These are phyloP conservation scores for Fraxinus sp. DNA, from an alignment of 305 asterid genomes.

Conservation along the genomic window DNA sequence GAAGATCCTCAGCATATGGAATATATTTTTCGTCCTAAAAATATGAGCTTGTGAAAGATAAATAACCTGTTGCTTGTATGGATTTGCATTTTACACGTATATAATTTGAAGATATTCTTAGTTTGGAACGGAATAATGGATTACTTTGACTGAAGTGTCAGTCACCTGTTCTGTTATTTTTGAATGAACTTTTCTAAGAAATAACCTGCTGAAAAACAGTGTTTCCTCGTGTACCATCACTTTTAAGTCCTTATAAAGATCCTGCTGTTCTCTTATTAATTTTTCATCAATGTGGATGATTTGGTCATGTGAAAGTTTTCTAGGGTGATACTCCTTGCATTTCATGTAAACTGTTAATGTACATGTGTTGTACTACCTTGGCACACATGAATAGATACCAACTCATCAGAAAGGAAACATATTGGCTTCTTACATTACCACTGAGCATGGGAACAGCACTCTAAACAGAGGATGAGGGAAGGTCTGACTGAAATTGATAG, in stretches of 20 bases:
- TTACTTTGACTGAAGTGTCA: neutral
- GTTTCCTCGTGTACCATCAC: neutral
- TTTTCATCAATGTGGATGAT: neutral
- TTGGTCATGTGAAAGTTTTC: neutral
- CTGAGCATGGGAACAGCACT: neutral
- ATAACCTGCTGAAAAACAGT: neutral
- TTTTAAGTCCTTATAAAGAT: neutral
- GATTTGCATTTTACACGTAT: neutral
- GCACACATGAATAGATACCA: neutral
- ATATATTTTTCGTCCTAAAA: neutral
- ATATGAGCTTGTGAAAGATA: neutral
- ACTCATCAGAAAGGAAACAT: neutral
- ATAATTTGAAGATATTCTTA: neutral
- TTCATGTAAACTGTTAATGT: neutral
- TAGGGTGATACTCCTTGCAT: neutral
- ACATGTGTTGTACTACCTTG: neutral
- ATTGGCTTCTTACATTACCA: neutral
- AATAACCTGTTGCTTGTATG: neutral
- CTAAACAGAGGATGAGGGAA: neutral
- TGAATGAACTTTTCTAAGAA: neutral
- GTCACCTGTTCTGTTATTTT: neutral
- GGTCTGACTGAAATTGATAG: neutral
- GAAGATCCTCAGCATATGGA: neutral
- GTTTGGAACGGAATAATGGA: neutral
- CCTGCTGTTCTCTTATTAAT: neutral